These are phyloP conservation scores for Brassica hybrid DNA, from an alignment of 441 rosid genomes.

Conservation along the genomic window DNA sequence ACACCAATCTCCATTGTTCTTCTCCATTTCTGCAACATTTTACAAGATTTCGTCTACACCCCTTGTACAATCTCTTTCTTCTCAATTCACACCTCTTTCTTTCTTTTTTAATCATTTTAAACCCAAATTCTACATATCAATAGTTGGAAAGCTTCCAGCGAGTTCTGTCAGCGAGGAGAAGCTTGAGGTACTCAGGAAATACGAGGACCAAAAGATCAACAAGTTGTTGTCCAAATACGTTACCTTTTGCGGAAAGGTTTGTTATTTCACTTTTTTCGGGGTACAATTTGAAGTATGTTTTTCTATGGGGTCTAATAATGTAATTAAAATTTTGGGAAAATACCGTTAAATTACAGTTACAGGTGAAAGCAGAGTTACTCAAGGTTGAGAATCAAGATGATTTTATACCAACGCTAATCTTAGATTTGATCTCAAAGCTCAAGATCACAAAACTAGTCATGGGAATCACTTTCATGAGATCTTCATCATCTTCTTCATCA, in stretches of 20 bases:
- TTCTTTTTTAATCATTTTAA: neutral
- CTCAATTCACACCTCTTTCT: neutral
- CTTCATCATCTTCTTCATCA: constrained; percentile 53
- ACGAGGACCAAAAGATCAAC: constrained; percentile 62
- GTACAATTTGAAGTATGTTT: constrained; percentile 1
- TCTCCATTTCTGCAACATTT: constrained; percentile 60
- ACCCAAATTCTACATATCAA: neutral
- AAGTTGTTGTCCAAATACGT: constrained; percentile 61
- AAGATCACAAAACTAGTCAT: constrained; percentile 71
- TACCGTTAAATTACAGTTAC: constrained; percentile 21
- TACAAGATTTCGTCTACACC: constrained; percentile 69
- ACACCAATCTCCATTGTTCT: constrained; percentile 62
- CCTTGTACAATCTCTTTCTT: constrained; percentile 59
- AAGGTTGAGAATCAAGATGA: constrained; percentile 70
- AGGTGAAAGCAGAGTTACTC: constrained; percentile 68
- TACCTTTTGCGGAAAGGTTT: constrained; percentile 69
- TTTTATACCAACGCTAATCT: constrained; percentile 53
- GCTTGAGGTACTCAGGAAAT: constrained; percentile 55
- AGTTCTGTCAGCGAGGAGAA: constrained; percentile 70
- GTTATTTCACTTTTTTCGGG: neutral
- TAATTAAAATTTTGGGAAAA: neutral
- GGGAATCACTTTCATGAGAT: constrained; percentile 74
- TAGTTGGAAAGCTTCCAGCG: constrained; percentile 88
- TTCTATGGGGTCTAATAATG: neutral
- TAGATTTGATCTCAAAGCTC: constrained; percentile 62